Evolutionary conservation across 139 green algal genomes (phyloP), one percentile per base, ranked within the genome.

Genomic region (Chlorella sp.): DNA sequence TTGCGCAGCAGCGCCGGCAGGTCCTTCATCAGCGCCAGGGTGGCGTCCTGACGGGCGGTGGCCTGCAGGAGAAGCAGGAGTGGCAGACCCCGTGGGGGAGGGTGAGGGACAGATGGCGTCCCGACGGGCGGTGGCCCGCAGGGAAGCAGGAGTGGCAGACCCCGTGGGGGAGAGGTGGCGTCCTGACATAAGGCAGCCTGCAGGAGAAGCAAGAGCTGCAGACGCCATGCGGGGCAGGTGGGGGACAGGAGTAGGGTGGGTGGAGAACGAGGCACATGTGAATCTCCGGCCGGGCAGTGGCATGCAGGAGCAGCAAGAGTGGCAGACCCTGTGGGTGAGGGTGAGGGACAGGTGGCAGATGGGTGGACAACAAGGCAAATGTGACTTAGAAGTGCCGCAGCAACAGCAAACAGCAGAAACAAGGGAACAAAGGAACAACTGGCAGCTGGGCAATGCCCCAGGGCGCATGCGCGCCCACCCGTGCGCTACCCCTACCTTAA

Each of bases 1-100:
- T 89, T 92, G 48, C 84, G 90, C 83, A 97, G 85, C 80, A 96
- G 88, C 36, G 34, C 71, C 28, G 91, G 93, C 78, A 97, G 91
- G 36, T 90, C 69, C 28, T 91, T 79, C 64, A 89, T 89, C 66
- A 96, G 76, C 30, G 81, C 82, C 64, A 96, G 81, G 16, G 95
- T 96, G 64, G 91, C 88, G 34, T 95, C 90, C 87, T 95, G 91
- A 34, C 91, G 93, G 26, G 89, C 88, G 7, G 85, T 69, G 15
- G 81, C 80, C 36, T 78, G 80, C 24, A 48, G 15, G 24, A 26
- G 12, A 30, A 40, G 36, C 30, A 9, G 81, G 53, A 1, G 24
- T 24, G n/a, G 22, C 34, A 83, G 21, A 83, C 22, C 21, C 0
- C 32, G 5, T 18, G 36, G 34, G 16, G 60, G 26, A 81, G 75